Evolutionary conservation across 371 early-diverging fungal species (phyloP), one percentile per base, ranked within the genome.

Genomic region (Massospora cicadina): DNA sequence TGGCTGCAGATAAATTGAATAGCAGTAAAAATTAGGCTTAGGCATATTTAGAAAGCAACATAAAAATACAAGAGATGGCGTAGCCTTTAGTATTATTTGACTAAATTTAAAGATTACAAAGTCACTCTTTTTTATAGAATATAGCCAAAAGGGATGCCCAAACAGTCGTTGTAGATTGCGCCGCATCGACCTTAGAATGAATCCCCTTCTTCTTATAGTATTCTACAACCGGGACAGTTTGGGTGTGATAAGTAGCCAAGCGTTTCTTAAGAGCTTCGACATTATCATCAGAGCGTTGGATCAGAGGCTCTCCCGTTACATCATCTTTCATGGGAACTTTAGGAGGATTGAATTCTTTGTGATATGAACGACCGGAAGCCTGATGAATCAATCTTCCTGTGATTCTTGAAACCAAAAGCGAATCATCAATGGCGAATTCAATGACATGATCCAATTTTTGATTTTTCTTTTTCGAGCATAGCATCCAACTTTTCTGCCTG

Each of bases 401-500:
- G 76, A 98, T 95, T 68, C 98, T 85, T 56, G 88, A 83, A 3
- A 97, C 95, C 63, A 98, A 80, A 55, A 99, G 78, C 63, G 81
- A 76, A 71, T 98, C 98, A 67, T 94, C 95, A 70, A 98, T 94
- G 58, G 82, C 77, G 54, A 98, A 80, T 76, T 98, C 97, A 66
- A 98, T 80, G 55, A 89, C 96, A 62, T 87, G 83, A 76, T 93
- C 90, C 70, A 97, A 76, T 65, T 82, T 83, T 76, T 91, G 82
- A n/a, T 65, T 87, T 81, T 68, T 81, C 79, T 65, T 75, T 65
- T 33, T 84, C 86, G 65, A 97, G 82, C 95, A 96, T 96, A 62
- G 84, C 81, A 75, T 98, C 97, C 70, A 99, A 81, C 83, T 93
- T 96, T 75, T 96, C 88, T 27, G 98, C 98, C 80, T 99, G 99